Conservation (phyloP, 2,329 filamentous ascomycete genomes). For the Scolecobasidium constrictum region DNA sequence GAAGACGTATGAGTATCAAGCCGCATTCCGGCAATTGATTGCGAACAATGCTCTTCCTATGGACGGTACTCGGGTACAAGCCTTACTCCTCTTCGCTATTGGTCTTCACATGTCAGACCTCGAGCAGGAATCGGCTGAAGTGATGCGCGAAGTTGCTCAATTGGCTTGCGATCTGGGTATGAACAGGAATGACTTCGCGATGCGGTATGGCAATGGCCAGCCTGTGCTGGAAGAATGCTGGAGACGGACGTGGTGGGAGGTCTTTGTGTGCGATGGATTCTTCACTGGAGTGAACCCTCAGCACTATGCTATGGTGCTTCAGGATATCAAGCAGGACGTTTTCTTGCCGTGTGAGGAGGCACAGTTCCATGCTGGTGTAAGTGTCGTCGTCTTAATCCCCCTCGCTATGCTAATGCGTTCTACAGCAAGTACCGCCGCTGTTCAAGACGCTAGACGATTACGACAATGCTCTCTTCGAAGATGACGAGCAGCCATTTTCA, state of each 20-base stretch:
- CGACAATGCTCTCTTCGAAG: slow-evolving; percentile 64
- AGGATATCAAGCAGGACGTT: slow-evolving; percentile 56
- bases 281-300: slow-evolving; percentile 68
- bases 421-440: slow-evolving; percentile 24
- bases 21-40: slow-evolving; percentile 22
- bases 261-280: slow-evolving; percentile 75
- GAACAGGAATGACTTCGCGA: slow-evolving; percentile 58
- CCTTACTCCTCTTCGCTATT: slow-evolving; percentile 65
- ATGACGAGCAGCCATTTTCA: slow-evolving; percentile 61
- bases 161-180: slow-evolving; percentile 68
- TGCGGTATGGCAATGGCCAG: slow-evolving; percentile 51
- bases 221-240: slow-evolving; percentile 69
- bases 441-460: slow-evolving; percentile 55
- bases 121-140: slow-evolving; percentile 55
- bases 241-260: slow-evolving; percentile 83
- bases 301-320: slow-evolving; percentile 55
- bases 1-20: slow-evolving; percentile 34
- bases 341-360: slow-evolving; percentile 72
- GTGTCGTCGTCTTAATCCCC: slow-evolving; percentile 11
- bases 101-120: slow-evolving; percentile 62
- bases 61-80: slow-evolving; percentile 56
- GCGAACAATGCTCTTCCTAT: slow-evolving; percentile 20
- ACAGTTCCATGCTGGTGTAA: slow-evolving; percentile 43
- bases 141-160: slow-evolving; percentile 57
- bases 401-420: not conserved